Evolutionary conservation across 768 basidiomycete genomes (phyloP).

Genomic region (Terana coerulea): DNA sequence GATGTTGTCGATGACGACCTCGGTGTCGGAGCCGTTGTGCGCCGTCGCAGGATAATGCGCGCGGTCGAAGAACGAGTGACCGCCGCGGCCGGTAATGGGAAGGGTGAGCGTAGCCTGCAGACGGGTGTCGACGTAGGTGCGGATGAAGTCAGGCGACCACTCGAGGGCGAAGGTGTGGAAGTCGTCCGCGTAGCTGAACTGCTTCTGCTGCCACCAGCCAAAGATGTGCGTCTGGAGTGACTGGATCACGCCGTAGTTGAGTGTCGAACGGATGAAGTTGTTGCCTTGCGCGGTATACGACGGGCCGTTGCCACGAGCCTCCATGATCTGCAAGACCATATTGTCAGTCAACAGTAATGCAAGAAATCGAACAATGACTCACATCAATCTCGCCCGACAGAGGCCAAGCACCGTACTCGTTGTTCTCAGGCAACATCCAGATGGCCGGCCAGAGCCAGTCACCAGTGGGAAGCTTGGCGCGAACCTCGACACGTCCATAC

Average conservation of each 20-base stretch:
- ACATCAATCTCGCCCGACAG: slow-evolving; percentile 57
- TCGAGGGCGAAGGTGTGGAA: slow-evolving; percentile 57
- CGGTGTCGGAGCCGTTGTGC: slow-evolving; percentile 36
- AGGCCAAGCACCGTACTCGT: slow-evolving; percentile 50
- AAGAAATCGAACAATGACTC: slow-evolving; percentile 21
- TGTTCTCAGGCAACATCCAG: slow-evolving; percentile 44
- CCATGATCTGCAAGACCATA: slow-evolving; percentile 39
- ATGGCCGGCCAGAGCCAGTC: slow-evolving; percentile 43
- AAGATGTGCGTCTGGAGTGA: slow-evolving; percentile 37
- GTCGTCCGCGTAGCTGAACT: slow-evolving; percentile 40
- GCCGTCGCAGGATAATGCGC: slow-evolving; percentile 50
- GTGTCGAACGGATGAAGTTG: slow-evolving; percentile 48
- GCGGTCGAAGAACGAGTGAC: slow-evolving; percentile 47
- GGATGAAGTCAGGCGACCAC: slow-evolving; percentile 56
- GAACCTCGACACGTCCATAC: slow-evolving; percentile 55
- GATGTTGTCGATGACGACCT: slow-evolving; percentile 41
- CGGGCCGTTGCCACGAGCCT: slow-evolving; percentile 47
- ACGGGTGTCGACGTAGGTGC: slow-evolving; percentile 49
- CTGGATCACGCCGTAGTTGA: slow-evolving; percentile 65
- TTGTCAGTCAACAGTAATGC: neutral
- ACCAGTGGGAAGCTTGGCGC: slow-evolving; percentile 42
- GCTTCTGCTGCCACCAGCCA: slow-evolving; percentile 43
- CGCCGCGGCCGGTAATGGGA: slow-evolving; percentile 37
- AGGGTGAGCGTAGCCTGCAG: slow-evolving; percentile 51
- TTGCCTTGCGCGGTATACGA: slow-evolving; percentile 39